These are phyloP conservation scores for Cercophora sp. DNA, from an alignment of 495 filamentous ascomycete species.

Conservation along the genomic window DNA sequence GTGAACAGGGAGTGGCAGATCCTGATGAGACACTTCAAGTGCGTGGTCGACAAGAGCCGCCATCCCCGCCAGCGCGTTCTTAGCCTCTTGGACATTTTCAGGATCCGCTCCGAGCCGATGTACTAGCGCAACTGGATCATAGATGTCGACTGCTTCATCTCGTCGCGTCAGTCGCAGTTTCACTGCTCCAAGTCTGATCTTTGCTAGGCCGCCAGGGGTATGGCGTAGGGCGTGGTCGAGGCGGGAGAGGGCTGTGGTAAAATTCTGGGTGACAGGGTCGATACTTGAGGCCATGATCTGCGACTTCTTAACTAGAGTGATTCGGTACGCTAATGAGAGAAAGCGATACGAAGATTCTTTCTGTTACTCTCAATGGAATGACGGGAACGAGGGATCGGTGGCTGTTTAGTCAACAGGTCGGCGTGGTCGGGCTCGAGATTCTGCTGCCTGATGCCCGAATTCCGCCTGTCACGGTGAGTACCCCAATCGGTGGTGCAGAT, in stretches of 20 bases:
- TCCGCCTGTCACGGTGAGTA: too few relatives aligned
- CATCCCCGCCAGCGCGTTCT: background rate
- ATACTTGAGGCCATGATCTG: background rate
- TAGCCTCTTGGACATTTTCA: background rate
- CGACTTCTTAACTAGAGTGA: background rate
- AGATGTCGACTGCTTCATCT: background rate
- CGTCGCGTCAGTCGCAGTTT: background rate
- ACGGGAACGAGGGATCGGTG: background rate
- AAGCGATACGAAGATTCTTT: background rate
- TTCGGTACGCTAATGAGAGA: background rate
- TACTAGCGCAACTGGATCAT: background rate
- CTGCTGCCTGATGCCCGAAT: background rate
- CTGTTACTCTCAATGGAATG: background rate
- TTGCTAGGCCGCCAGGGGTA: background rate
- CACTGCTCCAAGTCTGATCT: background rate
- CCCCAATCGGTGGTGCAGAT: background rate
- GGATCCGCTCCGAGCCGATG: background rate
- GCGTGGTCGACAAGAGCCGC: background rate
- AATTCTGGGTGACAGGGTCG: background rate
- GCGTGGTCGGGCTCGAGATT: background rate
- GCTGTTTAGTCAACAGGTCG: background rate
- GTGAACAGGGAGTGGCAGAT: background rate
- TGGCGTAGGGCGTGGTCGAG: background rate
- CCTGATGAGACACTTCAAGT: background rate
- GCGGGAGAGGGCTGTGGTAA: background rate